Evolutionary conservation across 2,329 filamentous ascomycete species (phyloP), one percentile per base, ranked within the genome.

Genomic region (Aotearoamyces nothofagi): DNA sequence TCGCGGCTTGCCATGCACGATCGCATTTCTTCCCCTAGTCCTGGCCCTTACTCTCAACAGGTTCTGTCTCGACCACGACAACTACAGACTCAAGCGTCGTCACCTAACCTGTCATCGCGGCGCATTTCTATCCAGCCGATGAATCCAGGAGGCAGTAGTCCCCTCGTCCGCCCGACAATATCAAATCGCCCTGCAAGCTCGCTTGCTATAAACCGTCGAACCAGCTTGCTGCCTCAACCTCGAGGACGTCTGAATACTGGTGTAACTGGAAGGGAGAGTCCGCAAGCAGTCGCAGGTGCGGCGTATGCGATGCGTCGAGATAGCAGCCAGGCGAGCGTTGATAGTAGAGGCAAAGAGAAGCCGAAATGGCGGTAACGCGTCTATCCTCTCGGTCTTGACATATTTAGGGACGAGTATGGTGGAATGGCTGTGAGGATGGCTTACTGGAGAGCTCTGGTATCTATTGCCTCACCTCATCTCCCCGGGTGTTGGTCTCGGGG

Each of bases 71-170:
- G 58, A 35, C 57, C 64, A 14, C 57, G 57, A 2, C 41, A 33
- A 11, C 40, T 47, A 11, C 33, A 30, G 9, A 46, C 50, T 5
- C 45, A 67, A 30, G 45, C 51, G 2, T 65, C 68, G 7, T 52
- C 56, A 33, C 55, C 57, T 9, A 46, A 53, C 1, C 43, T 58
- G n/a, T 33, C 33, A 5, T 24, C 25, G 16, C 59, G 69, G 12
- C 60, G 68, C 16, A 55, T 60, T 5, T 72, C 68, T 1, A 45
- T 70, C 15, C 66, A 71, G 31, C 62, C 65, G n/a, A 33, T 57
- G 34, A 43, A 52, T 34, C 34, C 47, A 31, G 33, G 50, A 45
- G 16, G 36, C 46, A 9, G 45, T 35, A 31, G 44, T 40, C 40
- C 42, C 5, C 13, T 28, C 4, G 11, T 20, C 27, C 3, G 19